phyloP scores from a whole-genome alignment of 176 grass and related monocot species.

The Secale cereale region DNA sequence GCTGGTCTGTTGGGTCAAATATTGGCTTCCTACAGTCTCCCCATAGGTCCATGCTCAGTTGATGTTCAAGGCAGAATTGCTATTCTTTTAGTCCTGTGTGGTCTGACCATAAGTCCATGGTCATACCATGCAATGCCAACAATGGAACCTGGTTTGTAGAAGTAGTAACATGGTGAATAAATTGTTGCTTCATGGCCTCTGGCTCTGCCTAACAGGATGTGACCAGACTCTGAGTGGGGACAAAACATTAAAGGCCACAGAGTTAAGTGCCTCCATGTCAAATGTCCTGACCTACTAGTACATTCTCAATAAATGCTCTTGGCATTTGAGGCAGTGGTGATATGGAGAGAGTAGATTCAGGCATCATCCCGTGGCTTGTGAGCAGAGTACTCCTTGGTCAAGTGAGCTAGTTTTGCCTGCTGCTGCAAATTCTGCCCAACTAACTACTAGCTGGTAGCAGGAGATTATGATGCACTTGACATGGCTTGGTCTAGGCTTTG shows the following conservation, averaged over 20 bases:
- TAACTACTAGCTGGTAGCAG: too few species aligned
- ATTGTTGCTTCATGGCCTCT: constrained; percentile 38
- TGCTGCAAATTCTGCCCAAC: too few species aligned
- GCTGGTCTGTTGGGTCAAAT: constrained; percentile 21
- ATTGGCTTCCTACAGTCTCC: constrained; percentile 4
- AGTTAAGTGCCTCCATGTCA: constrained; percentile 48
- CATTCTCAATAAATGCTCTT: too few species aligned
- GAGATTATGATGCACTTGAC: too few species aligned
- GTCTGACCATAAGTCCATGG: constrained; percentile 18
- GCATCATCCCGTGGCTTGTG: too few species aligned
- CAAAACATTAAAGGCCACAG: constrained; percentile 57
- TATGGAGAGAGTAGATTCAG: too few species aligned
- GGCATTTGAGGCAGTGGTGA: too few species aligned
- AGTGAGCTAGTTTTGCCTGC: too few species aligned
- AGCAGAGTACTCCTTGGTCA: too few species aligned
- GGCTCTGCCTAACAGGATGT: constrained; percentile 45
- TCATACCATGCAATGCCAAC: constrained; percentile 11
- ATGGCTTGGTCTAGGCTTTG: too few species aligned
- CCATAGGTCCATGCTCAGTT: background rate
- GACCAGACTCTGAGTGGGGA: constrained; percentile 51
- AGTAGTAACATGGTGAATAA: constrained; percentile 26
- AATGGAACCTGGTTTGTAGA: constrained; percentile 17
- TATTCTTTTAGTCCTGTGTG: constrained; percentile 24
- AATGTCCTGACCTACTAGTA: constrained; percentile 27
- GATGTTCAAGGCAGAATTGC: constrained; percentile 24